Evolutionary conservation across 2,329 filamentous ascomycete species (phyloP).

Genomic region (Monilinia aucupariae): DNA sequence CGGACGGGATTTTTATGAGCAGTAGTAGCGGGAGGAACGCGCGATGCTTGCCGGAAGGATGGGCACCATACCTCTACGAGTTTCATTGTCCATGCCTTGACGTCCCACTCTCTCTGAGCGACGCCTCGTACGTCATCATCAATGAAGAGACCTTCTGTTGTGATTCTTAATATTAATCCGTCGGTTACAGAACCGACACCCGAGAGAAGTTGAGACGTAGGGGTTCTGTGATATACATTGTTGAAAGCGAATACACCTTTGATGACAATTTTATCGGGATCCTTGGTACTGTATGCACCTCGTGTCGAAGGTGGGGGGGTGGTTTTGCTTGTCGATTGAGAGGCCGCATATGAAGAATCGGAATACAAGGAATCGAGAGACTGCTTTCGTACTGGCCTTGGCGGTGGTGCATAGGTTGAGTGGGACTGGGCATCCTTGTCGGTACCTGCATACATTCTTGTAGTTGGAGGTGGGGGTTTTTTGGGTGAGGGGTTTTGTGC

Average conservation of each 20-base stretch:
- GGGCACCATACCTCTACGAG: slow-evolving; percentile 82
- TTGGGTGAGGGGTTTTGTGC: slow-evolving; percentile 38
- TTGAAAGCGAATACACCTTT: slow-evolving; percentile 90
- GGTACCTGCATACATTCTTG: slow-evolving; percentile 54
- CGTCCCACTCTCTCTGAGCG: slow-evolving; percentile 95
- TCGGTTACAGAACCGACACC: slow-evolving; percentile 84
- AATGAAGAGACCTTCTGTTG: slow-evolving; percentile 91
- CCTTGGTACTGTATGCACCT: slow-evolving; percentile 76
- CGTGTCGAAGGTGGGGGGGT: slow-evolving; percentile 75
- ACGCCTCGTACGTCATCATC: slow-evolving; percentile 90
- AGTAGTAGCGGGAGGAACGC: slow-evolving; percentile 32
- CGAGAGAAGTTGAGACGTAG: slow-evolving; percentile 81
- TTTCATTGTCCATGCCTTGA: slow-evolving; percentile 97
- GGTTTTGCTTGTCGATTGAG: slow-evolving; percentile 75
- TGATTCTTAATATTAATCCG: slow-evolving; percentile 84
- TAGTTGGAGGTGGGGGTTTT: slow-evolving; percentile 44
- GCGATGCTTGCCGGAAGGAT: slow-evolving; percentile 47
- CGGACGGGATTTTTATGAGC: slow-evolving; percentile 30
- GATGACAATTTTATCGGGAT: slow-evolving; percentile 94
- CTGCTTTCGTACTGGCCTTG: slow-evolving; percentile 48
- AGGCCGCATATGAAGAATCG: slow-evolving; percentile 81
- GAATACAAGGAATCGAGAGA: slow-evolving; percentile 70
- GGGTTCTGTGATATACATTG: slow-evolving; percentile 81
- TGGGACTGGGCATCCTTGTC: slow-evolving; percentile 64
- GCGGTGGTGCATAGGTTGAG: slow-evolving; percentile 69